A percentile compares a stretch with the other conserved stretches of the same genome.
These are phyloP conservation scores for Cantharellus anzutake DNA, from an alignment of 768 basidiomycete species.

Conservation along the genomic window DNA sequence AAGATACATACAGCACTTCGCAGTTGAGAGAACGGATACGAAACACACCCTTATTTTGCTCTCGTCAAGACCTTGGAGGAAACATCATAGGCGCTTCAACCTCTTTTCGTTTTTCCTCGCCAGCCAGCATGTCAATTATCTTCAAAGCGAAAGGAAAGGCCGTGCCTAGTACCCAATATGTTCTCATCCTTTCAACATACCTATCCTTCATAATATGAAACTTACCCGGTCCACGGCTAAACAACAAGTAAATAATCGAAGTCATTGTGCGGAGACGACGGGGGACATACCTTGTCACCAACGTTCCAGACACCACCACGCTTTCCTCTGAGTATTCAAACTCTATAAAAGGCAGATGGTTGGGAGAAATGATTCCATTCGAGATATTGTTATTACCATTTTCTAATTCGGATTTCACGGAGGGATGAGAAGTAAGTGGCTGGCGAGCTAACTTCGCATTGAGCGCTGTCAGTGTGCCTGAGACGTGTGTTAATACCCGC, in stretches of 20 bases:
- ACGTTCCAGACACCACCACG: constrained; percentile 12
- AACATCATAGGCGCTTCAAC: not conserved
- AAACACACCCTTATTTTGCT: too few species aligned
- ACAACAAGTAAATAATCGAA: not conserved
- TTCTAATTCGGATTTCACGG: constrained; percentile 40
- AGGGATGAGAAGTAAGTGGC: constrained; percentile 61
- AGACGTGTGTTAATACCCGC: not conserved
- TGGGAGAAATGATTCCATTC: not conserved
- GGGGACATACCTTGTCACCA: constrained; percentile 13
- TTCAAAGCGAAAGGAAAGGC: not conserved
- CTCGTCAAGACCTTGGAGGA: not conserved
- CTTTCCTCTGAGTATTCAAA: constrained; percentile 58
- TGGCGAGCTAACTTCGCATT: constrained; percentile 40
- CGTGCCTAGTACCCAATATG: not conserved
- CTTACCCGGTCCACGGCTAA: not conserved
- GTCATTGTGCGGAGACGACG: not conserved
- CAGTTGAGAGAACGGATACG: too few species aligned
- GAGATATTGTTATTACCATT: constrained; percentile 21
- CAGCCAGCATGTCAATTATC: not conserved
- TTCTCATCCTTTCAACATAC: not conserved
- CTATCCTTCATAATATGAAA: not conserved
- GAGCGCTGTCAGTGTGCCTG: constrained; percentile 54
- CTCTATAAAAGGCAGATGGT: constrained; percentile 20
- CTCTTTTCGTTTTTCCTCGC: constrained; percentile 11
- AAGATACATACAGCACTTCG: too few species aligned